phyloP scores from a whole-genome alignment of 306 rosid genomes.

The Canavalia gladiata region DNA sequence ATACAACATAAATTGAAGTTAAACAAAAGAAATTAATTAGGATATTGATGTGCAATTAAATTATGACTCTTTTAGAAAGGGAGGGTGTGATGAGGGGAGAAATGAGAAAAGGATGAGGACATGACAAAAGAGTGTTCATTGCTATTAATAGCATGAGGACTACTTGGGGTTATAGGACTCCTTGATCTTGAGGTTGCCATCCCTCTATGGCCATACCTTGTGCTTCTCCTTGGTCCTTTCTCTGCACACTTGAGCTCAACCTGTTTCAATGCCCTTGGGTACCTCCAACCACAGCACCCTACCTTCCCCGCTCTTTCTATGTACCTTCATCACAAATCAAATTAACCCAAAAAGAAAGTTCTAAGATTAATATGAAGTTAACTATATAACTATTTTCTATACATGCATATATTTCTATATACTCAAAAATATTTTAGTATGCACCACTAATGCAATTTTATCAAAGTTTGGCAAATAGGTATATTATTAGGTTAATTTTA shows the following conservation, averaged over 20 bases:
- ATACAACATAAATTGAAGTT: conserved; percentile 14
- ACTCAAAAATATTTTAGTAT: neutral
- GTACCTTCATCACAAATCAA: conserved; percentile 32
- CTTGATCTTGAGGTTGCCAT: conserved; percentile 29
- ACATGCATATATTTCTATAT: neutral
- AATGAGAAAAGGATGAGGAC: conserved; percentile 40
- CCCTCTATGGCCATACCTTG: conserved; percentile 33
- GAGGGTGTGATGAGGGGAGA: conserved; percentile 42
- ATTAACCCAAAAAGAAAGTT: neutral
- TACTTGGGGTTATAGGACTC: conserved; percentile 33
- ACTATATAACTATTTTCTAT: neutral
- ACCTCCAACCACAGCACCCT: conserved; percentile 50
- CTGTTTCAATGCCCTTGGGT: conserved; percentile 38
- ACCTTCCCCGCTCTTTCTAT: conserved; percentile 52
- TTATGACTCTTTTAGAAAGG: conserved; percentile 21
- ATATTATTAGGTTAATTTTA: no score
- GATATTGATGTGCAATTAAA: neutral
- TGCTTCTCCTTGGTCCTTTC: conserved; percentile 44
- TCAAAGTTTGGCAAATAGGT: neutral
- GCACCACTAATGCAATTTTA: neutral
- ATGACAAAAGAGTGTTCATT: conserved; percentile 45
- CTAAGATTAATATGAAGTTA: neutral
- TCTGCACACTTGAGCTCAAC: conserved; percentile 48
- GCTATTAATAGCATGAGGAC: conserved; percentile 21
- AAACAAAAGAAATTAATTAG: conserved; percentile 10